These are phyloP conservation scores for Fraxinus baroniana DNA, from an alignment of 305 asterid species.

Conservation along the genomic window DNA sequence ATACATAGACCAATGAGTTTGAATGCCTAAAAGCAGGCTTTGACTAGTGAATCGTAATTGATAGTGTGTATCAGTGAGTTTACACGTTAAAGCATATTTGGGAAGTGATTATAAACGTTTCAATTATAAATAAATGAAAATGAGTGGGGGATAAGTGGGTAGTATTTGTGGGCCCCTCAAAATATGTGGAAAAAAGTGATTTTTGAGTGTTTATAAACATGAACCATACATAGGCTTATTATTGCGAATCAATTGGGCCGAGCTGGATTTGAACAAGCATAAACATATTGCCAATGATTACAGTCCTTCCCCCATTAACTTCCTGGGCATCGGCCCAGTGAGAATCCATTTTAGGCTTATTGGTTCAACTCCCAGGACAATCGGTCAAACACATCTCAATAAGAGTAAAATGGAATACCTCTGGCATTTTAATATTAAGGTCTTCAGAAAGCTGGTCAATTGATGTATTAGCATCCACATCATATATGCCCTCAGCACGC, in stretches of 20 bases:
- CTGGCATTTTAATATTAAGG: conserved; percentile 90
- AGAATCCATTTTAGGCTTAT: background rate
- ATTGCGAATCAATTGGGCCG: background rate
- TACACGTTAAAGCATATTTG: background rate
- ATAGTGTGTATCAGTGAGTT: background rate
- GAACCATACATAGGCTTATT: background rate
- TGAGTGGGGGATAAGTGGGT: background rate
- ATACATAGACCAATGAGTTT: background rate
- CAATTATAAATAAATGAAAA: background rate
- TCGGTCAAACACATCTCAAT: background rate
- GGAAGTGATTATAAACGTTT: background rate
- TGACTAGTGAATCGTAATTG: background rate
- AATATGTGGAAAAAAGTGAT: background rate
- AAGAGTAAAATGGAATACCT: conserved; percentile 46
- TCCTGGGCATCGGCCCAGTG: conserved; percentile 1
- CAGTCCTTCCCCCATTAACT: background rate
- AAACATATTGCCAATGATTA: background rate
- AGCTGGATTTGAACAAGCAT: background rate
- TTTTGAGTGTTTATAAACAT: background rate
- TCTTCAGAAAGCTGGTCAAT: conserved; percentile 97
- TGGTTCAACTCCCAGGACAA: background rate
- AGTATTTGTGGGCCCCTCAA: background rate
- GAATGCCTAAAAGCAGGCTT: background rate
- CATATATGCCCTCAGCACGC: conserved; percentile 96
- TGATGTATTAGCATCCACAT: conserved; percentile 97